phyloP scores from a whole-genome alignment of 805 yeast genomes.

The Hanseniaspora mollemarum region DNA sequence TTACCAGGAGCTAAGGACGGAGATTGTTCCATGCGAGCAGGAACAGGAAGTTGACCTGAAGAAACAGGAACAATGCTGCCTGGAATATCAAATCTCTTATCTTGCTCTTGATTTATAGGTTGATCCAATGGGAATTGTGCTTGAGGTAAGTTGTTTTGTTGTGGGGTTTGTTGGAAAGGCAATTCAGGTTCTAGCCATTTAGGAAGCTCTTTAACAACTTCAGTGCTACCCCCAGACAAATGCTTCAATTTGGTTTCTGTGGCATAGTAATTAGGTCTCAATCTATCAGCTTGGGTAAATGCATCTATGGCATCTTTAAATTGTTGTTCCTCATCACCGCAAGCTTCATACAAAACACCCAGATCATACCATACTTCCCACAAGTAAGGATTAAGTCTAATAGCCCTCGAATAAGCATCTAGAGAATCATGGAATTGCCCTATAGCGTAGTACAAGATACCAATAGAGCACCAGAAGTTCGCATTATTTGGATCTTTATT shows the following conservation, averaged over 20 bases:
- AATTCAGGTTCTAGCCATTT: slow-evolving; percentile 13
- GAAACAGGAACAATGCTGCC: background rate
- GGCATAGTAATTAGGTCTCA: slow-evolving; percentile 90
- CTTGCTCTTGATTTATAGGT: background rate
- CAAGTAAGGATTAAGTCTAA: slow-evolving; percentile 86
- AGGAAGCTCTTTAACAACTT: slow-evolving; percentile 13
- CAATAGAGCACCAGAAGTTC: slow-evolving; percentile 94
- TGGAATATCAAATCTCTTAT: background rate
- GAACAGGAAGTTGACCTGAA: background rate
- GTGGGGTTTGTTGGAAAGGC: slow-evolving; percentile 23
- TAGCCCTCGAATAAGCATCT: slow-evolving; percentile 95
- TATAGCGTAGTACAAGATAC: slow-evolving; percentile 91
- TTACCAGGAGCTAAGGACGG: background rate
- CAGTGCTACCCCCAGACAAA: slow-evolving; percentile 40
- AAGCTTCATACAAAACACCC: slow-evolving; percentile 92
- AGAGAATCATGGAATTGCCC: slow-evolving; percentile 93
- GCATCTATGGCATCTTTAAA: slow-evolving; percentile 92
- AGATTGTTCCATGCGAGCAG: background rate
- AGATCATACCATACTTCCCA: slow-evolving; percentile 98
- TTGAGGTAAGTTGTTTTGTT: slow-evolving; percentile 25
- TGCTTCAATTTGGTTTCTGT: slow-evolving; percentile 88
- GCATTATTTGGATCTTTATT: slow-evolving; percentile 94
- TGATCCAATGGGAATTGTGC: background rate
- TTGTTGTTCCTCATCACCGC: slow-evolving; percentile 61
- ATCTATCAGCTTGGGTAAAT: slow-evolving; percentile 86